A percentile compares a stretch with the other conserved stretches of the same genome.
These are phyloP conservation scores for Rhodotorula diobovata DNA, from an alignment of 768 basidiomycete genomes.

Conservation along the genomic window DNA sequence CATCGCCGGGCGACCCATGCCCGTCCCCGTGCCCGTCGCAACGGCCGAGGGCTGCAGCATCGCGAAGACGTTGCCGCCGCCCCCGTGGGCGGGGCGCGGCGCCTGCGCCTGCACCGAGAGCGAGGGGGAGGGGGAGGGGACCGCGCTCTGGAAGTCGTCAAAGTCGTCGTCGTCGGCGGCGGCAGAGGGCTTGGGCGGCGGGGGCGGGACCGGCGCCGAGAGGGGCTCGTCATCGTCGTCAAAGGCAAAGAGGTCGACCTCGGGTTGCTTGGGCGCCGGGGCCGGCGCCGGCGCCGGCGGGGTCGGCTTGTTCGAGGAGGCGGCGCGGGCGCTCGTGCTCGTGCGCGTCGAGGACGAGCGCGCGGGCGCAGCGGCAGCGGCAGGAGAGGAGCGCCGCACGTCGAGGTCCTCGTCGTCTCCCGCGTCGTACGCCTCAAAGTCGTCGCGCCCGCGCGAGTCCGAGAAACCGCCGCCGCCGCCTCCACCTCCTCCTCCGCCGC, in stretches of 20 bases:
- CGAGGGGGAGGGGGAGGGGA: not conserved
- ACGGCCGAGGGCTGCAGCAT: constrained; percentile 42
- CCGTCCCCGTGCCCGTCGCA: too few relatives aligned
- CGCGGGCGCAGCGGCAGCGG: constrained; percentile 36
- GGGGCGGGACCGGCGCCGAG: constrained; percentile 33
- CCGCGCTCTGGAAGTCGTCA: constrained; percentile 51
- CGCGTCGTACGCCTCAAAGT: constrained; percentile 92
- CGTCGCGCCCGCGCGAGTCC: constrained; percentile 48
- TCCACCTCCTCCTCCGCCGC: constrained; percentile 49
- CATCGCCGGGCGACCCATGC: too few relatives aligned
- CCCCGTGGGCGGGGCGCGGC: not conserved
- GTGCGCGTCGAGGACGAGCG: constrained; percentile 29
- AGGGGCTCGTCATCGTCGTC: constrained; percentile 53
- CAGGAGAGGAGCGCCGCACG: not conserved
- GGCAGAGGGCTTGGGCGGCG: constrained; percentile 43
- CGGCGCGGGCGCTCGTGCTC: constrained; percentile 40
- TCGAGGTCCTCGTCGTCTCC: constrained; percentile 72
- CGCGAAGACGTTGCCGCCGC: constrained; percentile 45
- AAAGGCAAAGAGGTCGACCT: constrained; percentile 70
- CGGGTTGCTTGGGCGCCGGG: constrained; percentile 50
- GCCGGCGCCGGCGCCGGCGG: constrained; percentile 1
- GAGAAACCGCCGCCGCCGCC: constrained; percentile 54
- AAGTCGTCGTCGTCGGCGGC: constrained; percentile 48
- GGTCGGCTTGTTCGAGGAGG: constrained; percentile 36
- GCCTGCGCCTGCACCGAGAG: constrained; percentile 19